These are phyloP conservation scores for Claviceps quebecensis DNA, from an alignment of 2,329 filamentous ascomycete genomes.

Conservation along the genomic window DNA sequence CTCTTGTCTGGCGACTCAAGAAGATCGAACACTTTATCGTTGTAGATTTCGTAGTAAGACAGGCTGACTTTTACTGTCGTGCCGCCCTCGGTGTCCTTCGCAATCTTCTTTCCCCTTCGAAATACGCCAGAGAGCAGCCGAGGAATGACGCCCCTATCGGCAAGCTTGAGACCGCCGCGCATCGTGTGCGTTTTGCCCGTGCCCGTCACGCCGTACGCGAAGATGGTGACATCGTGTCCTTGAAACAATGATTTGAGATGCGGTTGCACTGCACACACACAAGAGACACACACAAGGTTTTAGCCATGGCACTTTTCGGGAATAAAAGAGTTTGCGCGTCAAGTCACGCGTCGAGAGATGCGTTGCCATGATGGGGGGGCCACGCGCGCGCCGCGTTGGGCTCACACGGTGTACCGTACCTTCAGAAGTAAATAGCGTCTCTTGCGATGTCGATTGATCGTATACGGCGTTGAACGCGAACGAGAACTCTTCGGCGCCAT, in stretches of 20 bases:
- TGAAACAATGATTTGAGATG: conserved; percentile 86
- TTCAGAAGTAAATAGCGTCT: conserved; percentile 79
- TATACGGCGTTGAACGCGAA: conserved; percentile 95
- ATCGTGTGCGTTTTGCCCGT: conserved; percentile 95
- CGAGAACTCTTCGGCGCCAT: conserved; percentile 77
- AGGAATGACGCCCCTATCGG: conserved; percentile 78
- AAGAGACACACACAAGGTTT: conserved; percentile 6
- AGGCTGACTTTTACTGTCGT: conserved; percentile 62
- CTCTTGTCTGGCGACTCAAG: conserved; percentile 82
- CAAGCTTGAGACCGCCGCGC: conserved; percentile 76
- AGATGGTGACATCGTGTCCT: conserved; percentile 77
- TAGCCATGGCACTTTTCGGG: conserved; percentile 7
- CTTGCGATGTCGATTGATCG: conserved; percentile 64
- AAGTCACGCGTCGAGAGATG: neutral
- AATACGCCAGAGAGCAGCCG: conserved; percentile 75
- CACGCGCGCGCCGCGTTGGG: neutral
- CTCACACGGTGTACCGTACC: conserved; percentile 36
- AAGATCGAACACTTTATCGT: conserved; percentile 85
- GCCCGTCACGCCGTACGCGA: conserved; percentile 86
- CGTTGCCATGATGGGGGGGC: neutral
- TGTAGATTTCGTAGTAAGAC: conserved; percentile 95
- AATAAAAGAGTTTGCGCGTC: neutral
- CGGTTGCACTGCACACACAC: conserved; percentile 52
- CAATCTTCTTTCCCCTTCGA: conserved; percentile 69
- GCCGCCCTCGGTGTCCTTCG: conserved; percentile 59